phyloP scores from a whole-genome alignment of 2,329 filamentous ascomycete genomes.

The Neonectria magnoliae region DNA sequence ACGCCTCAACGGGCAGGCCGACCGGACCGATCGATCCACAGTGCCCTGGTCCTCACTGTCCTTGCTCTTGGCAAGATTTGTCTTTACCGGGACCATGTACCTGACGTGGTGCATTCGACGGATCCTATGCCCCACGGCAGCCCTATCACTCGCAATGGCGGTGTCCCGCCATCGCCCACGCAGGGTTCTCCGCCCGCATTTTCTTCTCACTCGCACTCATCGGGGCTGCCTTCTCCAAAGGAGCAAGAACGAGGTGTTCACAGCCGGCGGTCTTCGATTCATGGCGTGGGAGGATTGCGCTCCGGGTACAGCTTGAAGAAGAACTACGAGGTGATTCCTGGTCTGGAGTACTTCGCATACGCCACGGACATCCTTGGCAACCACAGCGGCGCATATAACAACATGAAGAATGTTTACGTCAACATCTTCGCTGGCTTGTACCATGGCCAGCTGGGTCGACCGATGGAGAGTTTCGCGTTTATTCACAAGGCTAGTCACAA shows the following conservation, averaged over 20 bases:
- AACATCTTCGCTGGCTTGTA: slow-evolving; percentile 88
- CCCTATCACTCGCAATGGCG: slow-evolving; percentile 57
- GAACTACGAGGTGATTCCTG: slow-evolving; percentile 88
- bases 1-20: slow-evolving; percentile 54
- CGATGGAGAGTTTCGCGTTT: slow-evolving; percentile 82
- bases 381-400: slow-evolving; percentile 80
- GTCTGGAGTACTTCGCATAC: slow-evolving; percentile 87
- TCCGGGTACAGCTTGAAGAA: slow-evolving; percentile 49
- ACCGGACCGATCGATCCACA: slow-evolving; percentile 75
- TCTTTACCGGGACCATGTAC: slow-evolving; percentile 61
- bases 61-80: slow-evolving; percentile 90
- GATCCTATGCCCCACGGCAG: slow-evolving; percentile 49
- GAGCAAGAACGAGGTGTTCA: slow-evolving; percentile 58
- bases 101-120: slow-evolving; percentile 62
- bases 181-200: slow-evolving; percentile 64
- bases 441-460: slow-evolving; percentile 85
- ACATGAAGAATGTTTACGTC: slow-evolving; percentile 85
- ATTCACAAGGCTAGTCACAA: slow-evolving; percentile 67
- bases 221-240: slow-evolving; percentile 62
- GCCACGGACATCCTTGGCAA: slow-evolving; percentile 88
- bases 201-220: slow-evolving; percentile 59
- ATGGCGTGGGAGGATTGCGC: slow-evolving; percentile 49
- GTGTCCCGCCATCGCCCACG: slow-evolving; percentile 60
- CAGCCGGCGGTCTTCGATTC: slow-evolving; percentile 63
- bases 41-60: slow-evolving; percentile 83